phyloP scores from a whole-genome alignment of 352 stramenopile genomes.

The Globisporangium abappressorium region DNA sequence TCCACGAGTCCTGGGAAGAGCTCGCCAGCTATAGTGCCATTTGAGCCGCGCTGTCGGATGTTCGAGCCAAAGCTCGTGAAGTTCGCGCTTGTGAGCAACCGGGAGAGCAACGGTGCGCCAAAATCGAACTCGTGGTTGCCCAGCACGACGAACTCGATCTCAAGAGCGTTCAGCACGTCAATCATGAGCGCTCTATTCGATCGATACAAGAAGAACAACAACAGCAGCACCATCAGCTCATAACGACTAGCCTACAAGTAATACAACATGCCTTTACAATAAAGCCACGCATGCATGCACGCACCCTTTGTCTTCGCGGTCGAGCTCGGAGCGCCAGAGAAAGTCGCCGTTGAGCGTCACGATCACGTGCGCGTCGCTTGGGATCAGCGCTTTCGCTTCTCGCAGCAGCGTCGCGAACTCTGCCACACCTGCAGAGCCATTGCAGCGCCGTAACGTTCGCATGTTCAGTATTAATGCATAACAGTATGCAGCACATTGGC shows the following conservation, averaged over 20 bases:
- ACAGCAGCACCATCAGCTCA: background rate
- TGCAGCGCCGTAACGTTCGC: background rate
- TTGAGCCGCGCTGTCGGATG: slow-evolving; percentile 24
- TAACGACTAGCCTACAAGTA: background rate
- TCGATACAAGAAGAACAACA: too few relatives aligned
- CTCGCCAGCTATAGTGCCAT: slow-evolving; percentile 11
- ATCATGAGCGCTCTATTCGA: slow-evolving; percentile 58
- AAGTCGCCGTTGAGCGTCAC: slow-evolving; percentile 76
- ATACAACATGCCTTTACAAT: too few relatives aligned
- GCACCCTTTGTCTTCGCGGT: slow-evolving; percentile 69
- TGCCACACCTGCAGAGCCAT: slow-evolving; percentile 39
- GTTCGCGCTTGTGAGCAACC: slow-evolving; percentile 33
- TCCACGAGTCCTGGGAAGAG: slow-evolving; percentile 42
- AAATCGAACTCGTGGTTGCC: slow-evolving; percentile 84
- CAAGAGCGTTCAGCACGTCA: slow-evolving; percentile 46
- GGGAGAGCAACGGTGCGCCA: slow-evolving; percentile 32
- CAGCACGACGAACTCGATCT: slow-evolving; percentile 65
- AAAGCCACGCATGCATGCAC: background rate
- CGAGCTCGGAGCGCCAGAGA: slow-evolving; percentile 60
- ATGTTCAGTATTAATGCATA: background rate
- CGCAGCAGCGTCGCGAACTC: slow-evolving; percentile 56
- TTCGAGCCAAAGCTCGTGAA: slow-evolving; percentile 70
- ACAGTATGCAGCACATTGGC: background rate
- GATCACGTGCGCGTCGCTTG: slow-evolving; percentile 34
- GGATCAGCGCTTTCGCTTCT: slow-evolving; percentile 20